Base-by-base conservation (phyloP, 495 filamentous ascomycete species). In the Aspergillus baeticus region DNA sequence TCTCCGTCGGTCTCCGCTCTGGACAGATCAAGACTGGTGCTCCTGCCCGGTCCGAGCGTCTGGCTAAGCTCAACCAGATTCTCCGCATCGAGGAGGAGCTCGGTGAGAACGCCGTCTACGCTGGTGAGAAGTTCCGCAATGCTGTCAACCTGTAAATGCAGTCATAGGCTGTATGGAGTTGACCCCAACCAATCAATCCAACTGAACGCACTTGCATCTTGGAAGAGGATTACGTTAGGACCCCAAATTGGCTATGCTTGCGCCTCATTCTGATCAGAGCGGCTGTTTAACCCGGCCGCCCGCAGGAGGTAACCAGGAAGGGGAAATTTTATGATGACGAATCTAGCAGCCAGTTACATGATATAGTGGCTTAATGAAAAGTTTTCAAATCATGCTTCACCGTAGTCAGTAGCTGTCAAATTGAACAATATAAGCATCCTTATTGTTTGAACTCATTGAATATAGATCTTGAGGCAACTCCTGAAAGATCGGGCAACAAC, bases 11-110 rank as follows among this genome's bases (percentile, higher is more conserved):
- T 77, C 87, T 98, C 65, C 88, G 95, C 62, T 79, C 92, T 62
- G 95, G 95, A 60, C 90, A 99, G 82, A 98, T 98, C 85, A 98
- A 98, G 90, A 97, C 94, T 63, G 95, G 94, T 84, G 94, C 94
- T 54, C 94, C 94, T 57, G 86, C 86, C 70, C 82, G 95, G 62
- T 97, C 92, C 52, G 95, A 99, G 85, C 92, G 95, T 80, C 83
- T 98, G 59, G 94, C 95, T 66, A 99, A 99, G 86, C 89, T 99
- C 66, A 98, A 99, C 87, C 95, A 97, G 81, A 97, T 99, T 73
- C 90, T 99, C 73, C 88, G 95, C 68, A 99, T 99, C 65, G 95
- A 98, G 86, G 95, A 99, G 82, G 95, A 99, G 83, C 88, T 99
- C 53, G 93, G 92, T 65, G 77, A 80, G 64, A 87, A 94, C 63